A percentile compares a stretch with the other conserved stretches of the same genome.
Conservation (phyloP, 2,329 filamentous ascomycete genomes). For the Chaetomiaceae sp. region DNA sequence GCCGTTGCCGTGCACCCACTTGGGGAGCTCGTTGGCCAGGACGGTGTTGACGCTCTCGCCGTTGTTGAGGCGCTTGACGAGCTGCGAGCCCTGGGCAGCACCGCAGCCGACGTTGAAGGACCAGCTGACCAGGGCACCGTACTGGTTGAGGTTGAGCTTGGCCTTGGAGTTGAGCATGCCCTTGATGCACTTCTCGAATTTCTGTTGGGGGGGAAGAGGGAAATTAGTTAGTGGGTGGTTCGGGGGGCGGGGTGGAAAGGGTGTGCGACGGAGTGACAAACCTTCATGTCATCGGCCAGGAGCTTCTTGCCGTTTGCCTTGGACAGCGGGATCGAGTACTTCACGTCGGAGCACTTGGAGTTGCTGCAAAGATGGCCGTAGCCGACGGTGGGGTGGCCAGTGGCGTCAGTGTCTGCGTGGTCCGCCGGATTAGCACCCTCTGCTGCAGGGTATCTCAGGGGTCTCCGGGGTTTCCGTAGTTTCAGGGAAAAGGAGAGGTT, state of each 20-base stretch:
- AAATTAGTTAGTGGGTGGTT: not conserved
- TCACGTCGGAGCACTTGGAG: constrained; percentile 41
- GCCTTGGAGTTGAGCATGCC: constrained; percentile 33
- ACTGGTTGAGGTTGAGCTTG: constrained; percentile 47
- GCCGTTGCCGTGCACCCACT: constrained; percentile 43
- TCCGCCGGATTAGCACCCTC: no score
- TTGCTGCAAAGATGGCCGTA: constrained; percentile 47
- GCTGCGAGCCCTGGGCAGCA: constrained; percentile 36
- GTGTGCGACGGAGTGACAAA: not conserved
- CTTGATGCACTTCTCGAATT: constrained; percentile 38
- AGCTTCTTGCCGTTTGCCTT: constrained; percentile 38
- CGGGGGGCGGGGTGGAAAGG: no score
- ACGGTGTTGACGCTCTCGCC: constrained; percentile 41
- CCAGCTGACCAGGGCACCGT: constrained; percentile 49
- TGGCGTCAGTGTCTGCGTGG: constrained; percentile 35
- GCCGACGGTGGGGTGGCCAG: constrained; percentile 45
- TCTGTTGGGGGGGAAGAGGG: not conserved
- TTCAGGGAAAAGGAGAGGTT: no score
- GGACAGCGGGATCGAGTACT: constrained; percentile 43
- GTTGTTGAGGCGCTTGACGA: constrained; percentile 41
- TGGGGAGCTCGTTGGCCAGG: constrained; percentile 42
- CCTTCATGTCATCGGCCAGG: constrained; percentile 37
- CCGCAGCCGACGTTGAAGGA: constrained; percentile 48
- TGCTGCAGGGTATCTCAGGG: no score
- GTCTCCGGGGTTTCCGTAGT: no score